phyloP scores from a whole-genome alignment of 148 eudicot species.

The Euryodendron excelsum region DNA sequence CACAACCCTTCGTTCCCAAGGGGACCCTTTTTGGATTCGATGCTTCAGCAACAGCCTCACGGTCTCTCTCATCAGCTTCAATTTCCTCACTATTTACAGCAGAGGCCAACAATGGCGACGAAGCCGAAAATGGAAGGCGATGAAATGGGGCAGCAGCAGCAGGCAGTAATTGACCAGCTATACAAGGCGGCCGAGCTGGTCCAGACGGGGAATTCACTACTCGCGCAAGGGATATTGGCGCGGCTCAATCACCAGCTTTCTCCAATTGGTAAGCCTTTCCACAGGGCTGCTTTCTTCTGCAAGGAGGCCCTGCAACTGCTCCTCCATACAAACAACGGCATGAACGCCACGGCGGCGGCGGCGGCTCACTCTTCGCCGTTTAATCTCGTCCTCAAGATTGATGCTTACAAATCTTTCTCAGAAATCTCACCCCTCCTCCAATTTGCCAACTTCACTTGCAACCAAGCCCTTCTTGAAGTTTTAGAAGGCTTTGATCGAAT shows the following conservation, averaged over 20 bases:
- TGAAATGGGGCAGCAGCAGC: conserved; percentile 44
- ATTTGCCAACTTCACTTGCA: conserved; percentile 77
- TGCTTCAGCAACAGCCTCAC: no score
- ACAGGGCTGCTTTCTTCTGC: conserved; percentile 70
- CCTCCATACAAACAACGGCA: conserved; percentile 50
- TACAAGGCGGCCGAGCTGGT: conserved; percentile 76
- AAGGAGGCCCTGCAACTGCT: conserved; percentile 73
- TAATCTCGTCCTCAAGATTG: conserved; percentile 75
- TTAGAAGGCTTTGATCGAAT: conserved; percentile 62
- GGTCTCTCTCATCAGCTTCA: conserved; percentile 5
- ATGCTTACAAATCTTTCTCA: conserved; percentile 79
- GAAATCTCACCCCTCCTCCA: conserved; percentile 82
- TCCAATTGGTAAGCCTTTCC: conserved; percentile 69
- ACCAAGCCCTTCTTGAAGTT: conserved; percentile 77
- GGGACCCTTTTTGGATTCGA: conserved; percentile 56
- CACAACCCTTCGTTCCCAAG: no score
- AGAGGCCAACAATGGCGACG: conserved; percentile 47
- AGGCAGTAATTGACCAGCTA: conserved; percentile 74
- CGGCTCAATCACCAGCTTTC: conserved; percentile 99
- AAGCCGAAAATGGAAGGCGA: conserved; percentile 48
- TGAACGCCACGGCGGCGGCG: conserved; percentile 43
- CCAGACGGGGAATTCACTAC: conserved; percentile 68
- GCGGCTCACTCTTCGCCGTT: conserved; percentile 42
- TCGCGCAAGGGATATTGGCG: conserved; percentile 99
- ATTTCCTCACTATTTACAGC: conserved; percentile 29